Evolutionary conservation across 306 rosid genomes (phyloP), one percentile per base, ranked within the genome.

Genomic region (Phaseolus lunatus): DNA sequence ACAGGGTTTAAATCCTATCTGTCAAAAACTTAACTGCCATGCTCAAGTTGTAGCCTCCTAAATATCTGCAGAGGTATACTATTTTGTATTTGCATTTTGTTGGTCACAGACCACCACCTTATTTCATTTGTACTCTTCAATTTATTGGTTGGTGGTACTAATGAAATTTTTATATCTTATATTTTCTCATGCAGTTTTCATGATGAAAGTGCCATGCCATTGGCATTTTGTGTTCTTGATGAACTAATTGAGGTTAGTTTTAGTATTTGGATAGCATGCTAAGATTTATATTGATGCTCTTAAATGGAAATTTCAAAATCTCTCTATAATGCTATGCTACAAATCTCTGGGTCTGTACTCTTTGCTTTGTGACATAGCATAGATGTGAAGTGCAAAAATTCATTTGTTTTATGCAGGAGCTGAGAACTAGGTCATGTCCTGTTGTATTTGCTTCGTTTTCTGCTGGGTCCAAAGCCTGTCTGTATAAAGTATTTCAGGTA

Each of bases 401-500:
- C 16, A 49, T 66, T 76, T 79, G 90, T 73, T 80, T 78, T 66
- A 31, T 81, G 75, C 90, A 95, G 99, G 97, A 88, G 86, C 90
- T 95, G 57, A 85, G 88, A 81, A 70, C 76, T 50, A 90, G 80
- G 83, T 82, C 88, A 75, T 85, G 93, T 50, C 98, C 99, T 54
- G 80, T 92, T 70, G 98, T 95, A 31, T 92, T 95, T 89, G 94
- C 83, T 31, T 83, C 89, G 31, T 86, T 91, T 75, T 92, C 97
- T 76, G 97, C 92, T 76, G 98, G 97, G 4, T 87, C 99, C 14
- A 90, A 92, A 86, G 97, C 99, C 39, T 90, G 94, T 81, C 73
- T 95, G 88, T 92, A 88, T 87, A 90, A 86, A 71, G 90, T 89
- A 78, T 86, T 95, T 79, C 94, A 91, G 97, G 99, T 92, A 80